These are phyloP conservation scores for Salix udensis DNA, from an alignment of 345 rosid species.

Conservation along the genomic window DNA sequence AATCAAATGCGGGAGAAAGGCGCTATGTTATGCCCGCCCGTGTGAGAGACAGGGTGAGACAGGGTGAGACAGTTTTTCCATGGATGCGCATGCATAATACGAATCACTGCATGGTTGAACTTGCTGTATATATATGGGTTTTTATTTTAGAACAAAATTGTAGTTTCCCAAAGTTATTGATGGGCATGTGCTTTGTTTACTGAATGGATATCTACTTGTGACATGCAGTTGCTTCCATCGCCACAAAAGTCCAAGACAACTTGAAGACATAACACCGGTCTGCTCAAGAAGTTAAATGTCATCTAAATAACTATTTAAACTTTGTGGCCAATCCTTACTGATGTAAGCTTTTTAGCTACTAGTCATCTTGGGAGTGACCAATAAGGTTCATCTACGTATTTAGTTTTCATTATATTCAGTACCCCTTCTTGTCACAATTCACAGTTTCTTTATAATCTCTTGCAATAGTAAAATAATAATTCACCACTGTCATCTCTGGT, in stretches of 20 bases:
- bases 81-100: background rate
- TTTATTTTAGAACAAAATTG: background rate
- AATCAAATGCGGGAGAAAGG: background rate
- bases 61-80: background rate
- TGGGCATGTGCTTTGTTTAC: background rate
- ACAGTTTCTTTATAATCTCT: conserved; percentile 5
- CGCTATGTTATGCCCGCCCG: background rate
- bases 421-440: conserved; percentile 16
- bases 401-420: background rate
- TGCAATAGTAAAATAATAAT: conserved; percentile 2
- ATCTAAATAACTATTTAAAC: conserved; percentile 27
- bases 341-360: conserved; percentile 24
- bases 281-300: conserved; percentile 14
- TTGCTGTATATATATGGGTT: background rate
- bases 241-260: conserved; percentile 53
- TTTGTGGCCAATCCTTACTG: conserved; percentile 15
- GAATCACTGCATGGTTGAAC: background rate
- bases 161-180: background rate
- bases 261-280: conserved; percentile 27
- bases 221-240: conserved; percentile 63
- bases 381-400: background rate
- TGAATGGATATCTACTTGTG: conserved; percentile 10
- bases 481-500: background rate
- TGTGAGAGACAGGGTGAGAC: background rate
- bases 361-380: conserved; percentile 21